These are phyloP conservation scores for Alternaria brassicae DNA, from an alignment of 2,329 filamentous ascomycete genomes.

Conservation along the genomic window DNA sequence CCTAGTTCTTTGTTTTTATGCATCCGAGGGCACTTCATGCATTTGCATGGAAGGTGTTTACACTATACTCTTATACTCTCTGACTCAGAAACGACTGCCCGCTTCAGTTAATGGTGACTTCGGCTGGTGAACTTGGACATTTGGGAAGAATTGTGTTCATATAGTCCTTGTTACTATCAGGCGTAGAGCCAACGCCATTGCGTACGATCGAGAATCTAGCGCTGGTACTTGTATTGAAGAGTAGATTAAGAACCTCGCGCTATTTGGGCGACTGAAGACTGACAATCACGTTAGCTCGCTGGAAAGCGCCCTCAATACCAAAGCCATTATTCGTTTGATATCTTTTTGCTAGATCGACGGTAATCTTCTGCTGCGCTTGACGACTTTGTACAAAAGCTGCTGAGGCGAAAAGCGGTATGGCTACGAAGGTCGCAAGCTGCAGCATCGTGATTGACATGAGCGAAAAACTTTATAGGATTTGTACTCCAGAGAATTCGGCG, in stretches of 20 bases:
- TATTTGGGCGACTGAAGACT: slow-evolving; percentile 52
- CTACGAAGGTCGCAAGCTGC: slow-evolving; percentile 21
- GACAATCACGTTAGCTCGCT: slow-evolving; percentile 56
- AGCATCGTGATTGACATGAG: slow-evolving; percentile 19
- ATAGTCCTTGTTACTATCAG: slow-evolving; percentile 51
- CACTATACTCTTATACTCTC: slow-evolving; percentile 55
- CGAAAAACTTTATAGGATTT: slow-evolving; percentile 23
- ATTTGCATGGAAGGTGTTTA: slow-evolving; percentile 58
- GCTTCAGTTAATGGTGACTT: slow-evolving; percentile 16
- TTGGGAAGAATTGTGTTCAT: slow-evolving; percentile 42
- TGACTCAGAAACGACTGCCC: slow-evolving; percentile 62
- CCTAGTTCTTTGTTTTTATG: slow-evolving; percentile 60
- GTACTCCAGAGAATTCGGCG: slow-evolving; percentile 46
- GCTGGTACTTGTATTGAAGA: slow-evolving; percentile 56
- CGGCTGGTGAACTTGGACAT: slow-evolving; percentile 30
- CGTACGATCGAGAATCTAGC: slow-evolving; percentile 57
- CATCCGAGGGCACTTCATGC: slow-evolving; percentile 61
- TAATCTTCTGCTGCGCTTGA: slow-evolving; percentile 43
- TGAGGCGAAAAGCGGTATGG: slow-evolving; percentile 12
- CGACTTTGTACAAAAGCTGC: slow-evolving; percentile 23
- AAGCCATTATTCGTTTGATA: slow-evolving; percentile 59
- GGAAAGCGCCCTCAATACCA: slow-evolving; percentile 56
- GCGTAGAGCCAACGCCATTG: slow-evolving; percentile 56
- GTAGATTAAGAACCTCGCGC: slow-evolving; percentile 52
- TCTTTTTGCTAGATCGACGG: slow-evolving; percentile 52